These are phyloP conservation scores for Orobanche coerulescens DNA, from an alignment of 257 asterid species.

Conservation along the genomic window DNA sequence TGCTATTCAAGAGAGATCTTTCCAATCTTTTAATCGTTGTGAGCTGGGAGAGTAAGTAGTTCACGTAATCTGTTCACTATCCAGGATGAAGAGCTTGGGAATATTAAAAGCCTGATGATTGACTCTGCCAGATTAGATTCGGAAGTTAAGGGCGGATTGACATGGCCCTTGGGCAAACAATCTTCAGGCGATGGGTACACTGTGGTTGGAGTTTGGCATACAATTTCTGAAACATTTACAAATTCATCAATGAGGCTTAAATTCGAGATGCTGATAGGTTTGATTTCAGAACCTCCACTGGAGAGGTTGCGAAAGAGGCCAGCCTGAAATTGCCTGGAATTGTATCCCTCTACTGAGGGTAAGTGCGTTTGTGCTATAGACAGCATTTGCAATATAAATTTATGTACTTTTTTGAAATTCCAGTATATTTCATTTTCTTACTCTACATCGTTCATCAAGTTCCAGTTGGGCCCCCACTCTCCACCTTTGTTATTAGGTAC, in stretches of 20 bases:
- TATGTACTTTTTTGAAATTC: background rate
- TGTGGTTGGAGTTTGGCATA: conserved; percentile 41
- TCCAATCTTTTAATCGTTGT: background rate
- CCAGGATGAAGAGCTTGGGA: conserved; percentile 40
- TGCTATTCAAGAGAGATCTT: background rate
- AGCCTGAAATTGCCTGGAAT: conserved; percentile 29
- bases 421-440: no score
- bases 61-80: background rate
- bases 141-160: conserved; percentile 41
- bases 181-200: conserved; percentile 30
- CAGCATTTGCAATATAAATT: background rate
- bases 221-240: conserved; percentile 24
- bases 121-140: conserved; percentile 35
- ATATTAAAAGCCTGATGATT: conserved; percentile 30
- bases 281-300: conserved; percentile 36
- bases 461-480: background rate
- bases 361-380: conserved; percentile 15
- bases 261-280: conserved; percentile 44
- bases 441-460: background rate
- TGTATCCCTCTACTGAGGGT: conserved; percentile 32
- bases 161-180: conserved; percentile 42
- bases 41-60: background rate
- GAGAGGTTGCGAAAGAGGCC: conserved; percentile 44
- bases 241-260: conserved; percentile 35
- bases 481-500: background rate